These are phyloP conservation scores for Lonicera japonica DNA, from an alignment of 129 eudicot genomes.

Conservation along the genomic window DNA sequence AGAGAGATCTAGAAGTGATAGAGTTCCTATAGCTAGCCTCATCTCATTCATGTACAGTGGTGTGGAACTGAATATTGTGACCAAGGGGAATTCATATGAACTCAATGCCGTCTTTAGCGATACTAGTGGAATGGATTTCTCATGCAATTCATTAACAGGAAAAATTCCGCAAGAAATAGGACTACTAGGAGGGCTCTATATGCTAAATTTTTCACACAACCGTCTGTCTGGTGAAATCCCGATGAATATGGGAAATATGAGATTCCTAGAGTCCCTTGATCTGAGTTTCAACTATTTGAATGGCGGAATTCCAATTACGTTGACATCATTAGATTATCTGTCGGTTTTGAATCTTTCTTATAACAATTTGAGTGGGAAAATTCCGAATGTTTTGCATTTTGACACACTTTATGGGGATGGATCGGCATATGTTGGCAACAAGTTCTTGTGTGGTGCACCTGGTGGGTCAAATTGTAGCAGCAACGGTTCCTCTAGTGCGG, in stretches of 20 bases:
- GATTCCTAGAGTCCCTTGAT: slow-evolving; percentile 9
- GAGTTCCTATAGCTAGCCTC: neutral
- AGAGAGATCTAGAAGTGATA: slow-evolving; percentile 2
- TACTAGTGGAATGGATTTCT: slow-evolving; percentile 9
- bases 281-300: slow-evolving; percentile 13
- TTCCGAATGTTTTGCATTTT: slow-evolving; percentile 1
- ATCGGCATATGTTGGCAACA: neutral
- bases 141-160: slow-evolving; percentile 12
- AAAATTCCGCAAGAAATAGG: slow-evolving; percentile 5
- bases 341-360: slow-evolving; percentile 2
- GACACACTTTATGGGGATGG: slow-evolving; percentile 1
- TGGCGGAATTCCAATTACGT: slow-evolving; percentile 8
- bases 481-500: slow-evolving; percentile 1
- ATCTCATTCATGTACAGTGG: neutral
- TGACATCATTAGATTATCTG: slow-evolving; percentile 5
- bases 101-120: neutral
- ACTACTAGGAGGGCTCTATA: slow-evolving; percentile 1
- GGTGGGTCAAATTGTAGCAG: neutral
- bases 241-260: slow-evolving; percentile 4
- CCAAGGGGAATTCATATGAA: slow-evolving; percentile 7
- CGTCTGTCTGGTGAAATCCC: slow-evolving; percentile 12
- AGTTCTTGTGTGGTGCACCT: slow-evolving; percentile 12
- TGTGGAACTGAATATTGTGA: slow-evolving; percentile 4
- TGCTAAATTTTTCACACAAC: slow-evolving; percentile 11
- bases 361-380: slow-evolving; percentile 12